These are phyloP conservation scores for Lactarius vividus DNA, from an alignment of 768 basidiomycete species.

Conservation along the genomic window DNA sequence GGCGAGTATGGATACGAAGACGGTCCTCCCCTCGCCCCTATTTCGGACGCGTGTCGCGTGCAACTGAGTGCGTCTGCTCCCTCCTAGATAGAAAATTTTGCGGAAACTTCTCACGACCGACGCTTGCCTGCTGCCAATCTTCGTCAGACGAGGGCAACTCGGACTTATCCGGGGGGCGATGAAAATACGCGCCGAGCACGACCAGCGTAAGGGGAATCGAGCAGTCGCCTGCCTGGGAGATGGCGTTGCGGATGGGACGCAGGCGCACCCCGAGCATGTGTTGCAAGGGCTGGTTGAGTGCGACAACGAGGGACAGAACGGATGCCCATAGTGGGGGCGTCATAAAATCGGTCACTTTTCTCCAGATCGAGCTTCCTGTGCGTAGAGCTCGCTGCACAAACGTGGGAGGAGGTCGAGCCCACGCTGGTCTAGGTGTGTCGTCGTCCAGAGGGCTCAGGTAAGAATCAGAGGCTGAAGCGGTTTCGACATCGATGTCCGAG, in stretches of 20 bases:
- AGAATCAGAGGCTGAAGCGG: conserved; percentile 22
- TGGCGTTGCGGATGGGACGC: conserved; percentile 61
- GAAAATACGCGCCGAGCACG: conserved; percentile 92
- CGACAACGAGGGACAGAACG: conserved; percentile 68
- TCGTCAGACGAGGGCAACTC: neutral
- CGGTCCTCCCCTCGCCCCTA: conserved; percentile 77
- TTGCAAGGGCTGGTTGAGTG: conserved; percentile 73
- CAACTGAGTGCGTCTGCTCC: neutral
- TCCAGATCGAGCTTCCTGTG: conserved; percentile 35
- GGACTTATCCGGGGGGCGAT: conserved; percentile 37
- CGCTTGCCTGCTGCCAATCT: conserved; percentile 13
- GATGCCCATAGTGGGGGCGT: conserved; percentile 87
- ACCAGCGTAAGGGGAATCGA: conserved; percentile 86
- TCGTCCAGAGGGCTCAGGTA: conserved; percentile 29
- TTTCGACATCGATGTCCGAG: neutral
- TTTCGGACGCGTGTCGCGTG: conserved; percentile 29
- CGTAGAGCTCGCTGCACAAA: conserved; percentile 32
- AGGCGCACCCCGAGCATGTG: conserved; percentile 59
- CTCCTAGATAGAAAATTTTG: conserved; percentile 40
- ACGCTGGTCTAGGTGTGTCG: conserved; percentile 25
- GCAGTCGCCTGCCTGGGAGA: conserved; percentile 66
- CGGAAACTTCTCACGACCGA: conserved; percentile 43
- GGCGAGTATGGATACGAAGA: conserved; percentile 72
- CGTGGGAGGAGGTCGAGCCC: conserved; percentile 32
- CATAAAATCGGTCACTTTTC: conserved; percentile 67